These are phyloP conservation scores for Inonotus hispidus DNA, from an alignment of 1,284 basidiomycete species.

Conservation along the genomic window DNA sequence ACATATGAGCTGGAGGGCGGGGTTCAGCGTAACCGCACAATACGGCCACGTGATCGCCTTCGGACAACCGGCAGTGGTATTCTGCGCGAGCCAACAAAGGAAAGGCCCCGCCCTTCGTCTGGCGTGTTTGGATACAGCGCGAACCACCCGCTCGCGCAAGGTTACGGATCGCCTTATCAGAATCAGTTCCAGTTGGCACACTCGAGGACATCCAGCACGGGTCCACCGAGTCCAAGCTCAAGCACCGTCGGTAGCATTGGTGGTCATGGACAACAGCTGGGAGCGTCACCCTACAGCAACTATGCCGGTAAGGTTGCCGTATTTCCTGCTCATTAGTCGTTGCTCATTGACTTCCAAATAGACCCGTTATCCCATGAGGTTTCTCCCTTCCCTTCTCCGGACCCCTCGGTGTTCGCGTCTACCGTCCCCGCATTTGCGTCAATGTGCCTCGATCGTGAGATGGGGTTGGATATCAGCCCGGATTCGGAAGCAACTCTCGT, in stretches of 20 bases:
- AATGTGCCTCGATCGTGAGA: constrained; percentile 33
- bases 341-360: neutral
- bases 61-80: neutral
- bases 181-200: constrained; percentile 19
- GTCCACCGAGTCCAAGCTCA: constrained; percentile 44
- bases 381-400: constrained; percentile 7
- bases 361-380: neutral
- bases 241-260: constrained; percentile 4
- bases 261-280: neutral
- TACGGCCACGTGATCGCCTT: neutral
- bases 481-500: constrained; percentile 48
- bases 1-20: neutral
- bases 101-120: constrained; percentile 1
- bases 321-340: neutral
- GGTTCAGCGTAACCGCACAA: neutral
- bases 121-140: constrained; percentile 13
- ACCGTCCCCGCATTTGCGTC: neutral
- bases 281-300: constrained; percentile 12
- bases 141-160: constrained; percentile 7
- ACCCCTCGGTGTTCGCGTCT: neutral
- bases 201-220: constrained; percentile 56
- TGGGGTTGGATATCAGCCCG: constrained; percentile 25
- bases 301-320: constrained; percentile 1
- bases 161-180: neutral
- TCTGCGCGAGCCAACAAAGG: neutral